Percentiles rank a stretch among this genome's conserved stretches.
phyloP scores from a whole-genome alignment of 805 yeast genomes.

The Ogataea paraovalis region DNA sequence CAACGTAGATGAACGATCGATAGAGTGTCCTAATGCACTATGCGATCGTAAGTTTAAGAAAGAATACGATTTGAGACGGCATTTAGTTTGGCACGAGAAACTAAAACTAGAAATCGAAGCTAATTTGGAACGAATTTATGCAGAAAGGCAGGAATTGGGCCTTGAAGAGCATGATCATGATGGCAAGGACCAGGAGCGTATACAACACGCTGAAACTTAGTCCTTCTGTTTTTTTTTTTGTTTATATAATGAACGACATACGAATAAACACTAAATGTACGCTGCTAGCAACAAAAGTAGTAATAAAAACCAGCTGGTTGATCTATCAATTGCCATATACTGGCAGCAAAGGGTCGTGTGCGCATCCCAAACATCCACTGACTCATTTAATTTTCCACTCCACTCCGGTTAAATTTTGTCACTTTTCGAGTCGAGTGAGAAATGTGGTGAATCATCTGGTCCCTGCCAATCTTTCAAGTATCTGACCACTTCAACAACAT shows the following conservation, averaged over 20 bases:
- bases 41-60: conserved; percentile 54
- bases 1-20: conserved; percentile 34
- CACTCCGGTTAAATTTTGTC: not conserved
- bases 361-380: not conserved
- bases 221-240: too few species aligned
- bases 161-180: too few species aligned
- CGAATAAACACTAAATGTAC: too few species aligned
- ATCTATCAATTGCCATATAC: too few species aligned
- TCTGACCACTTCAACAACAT: too few species aligned
- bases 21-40: conserved; percentile 43
- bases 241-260: too few species aligned
- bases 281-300: too few species aligned
- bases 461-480: not conserved
- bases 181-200: too few species aligned
- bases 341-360: too few species aligned
- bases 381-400: not conserved
- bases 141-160: not conserved
- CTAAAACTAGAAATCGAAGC: conserved; percentile 12
- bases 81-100: conserved; percentile 48
- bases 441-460: too few species aligned
- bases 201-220: too few species aligned
- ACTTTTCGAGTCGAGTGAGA: not conserved
- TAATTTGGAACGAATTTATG: conserved; percentile 8
- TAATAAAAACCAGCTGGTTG: too few species aligned
- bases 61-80: conserved; percentile 45